Percentiles rank a stretch among this genome's conserved stretches.
phyloP scores from a whole-genome alignment of 2,329 filamentous ascomycete genomes.

The Leptographium radiaticola region DNA sequence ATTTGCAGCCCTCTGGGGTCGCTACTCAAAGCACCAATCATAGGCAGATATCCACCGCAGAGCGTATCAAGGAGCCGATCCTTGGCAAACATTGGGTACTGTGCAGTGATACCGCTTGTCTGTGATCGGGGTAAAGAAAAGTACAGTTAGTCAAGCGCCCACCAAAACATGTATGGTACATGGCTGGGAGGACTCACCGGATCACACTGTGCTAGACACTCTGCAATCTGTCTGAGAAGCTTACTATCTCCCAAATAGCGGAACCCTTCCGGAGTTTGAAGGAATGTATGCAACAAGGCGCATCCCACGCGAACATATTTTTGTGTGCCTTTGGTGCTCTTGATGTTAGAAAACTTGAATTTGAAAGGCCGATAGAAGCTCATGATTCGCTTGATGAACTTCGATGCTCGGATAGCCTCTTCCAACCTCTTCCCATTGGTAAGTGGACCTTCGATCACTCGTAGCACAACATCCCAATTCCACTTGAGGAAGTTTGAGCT shows the following conservation, averaged over 20 bases:
- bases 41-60: conserved; percentile 84
- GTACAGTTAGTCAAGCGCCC: neutral
- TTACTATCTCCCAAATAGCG: conserved; percentile 87
- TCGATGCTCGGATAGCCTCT: conserved; percentile 86
- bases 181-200: conserved; percentile 40
- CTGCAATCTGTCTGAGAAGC: conserved; percentile 80
- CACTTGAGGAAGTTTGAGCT: conserved; percentile 89
- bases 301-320: conserved; percentile 88
- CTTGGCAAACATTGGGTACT: conserved; percentile 76
- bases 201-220: conserved; percentile 91
- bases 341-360: conserved; percentile 80
- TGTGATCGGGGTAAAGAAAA: conserved; percentile 15
- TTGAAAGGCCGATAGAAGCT: conserved; percentile 97
- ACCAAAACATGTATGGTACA: conserved; percentile 4
- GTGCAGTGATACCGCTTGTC: conserved; percentile 63
- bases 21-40: conserved; percentile 76
- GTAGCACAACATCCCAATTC: conserved; percentile 91
- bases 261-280: conserved; percentile 75
- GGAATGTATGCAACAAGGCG: conserved; percentile 70
- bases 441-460: conserved; percentile 83
- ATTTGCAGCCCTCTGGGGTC: conserved; percentile 75
- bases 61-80: conserved; percentile 77
- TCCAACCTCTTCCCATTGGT: conserved; percentile 84
- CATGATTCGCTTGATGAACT: conserved; percentile 88
- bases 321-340: conserved; percentile 84